A percentile compares a stretch with the other conserved stretches of the same genome.
Evolutionary conservation across 1,139 yeast genomes (phyloP).

Genomic region (Debaryomycetaceae sp.): DNA sequence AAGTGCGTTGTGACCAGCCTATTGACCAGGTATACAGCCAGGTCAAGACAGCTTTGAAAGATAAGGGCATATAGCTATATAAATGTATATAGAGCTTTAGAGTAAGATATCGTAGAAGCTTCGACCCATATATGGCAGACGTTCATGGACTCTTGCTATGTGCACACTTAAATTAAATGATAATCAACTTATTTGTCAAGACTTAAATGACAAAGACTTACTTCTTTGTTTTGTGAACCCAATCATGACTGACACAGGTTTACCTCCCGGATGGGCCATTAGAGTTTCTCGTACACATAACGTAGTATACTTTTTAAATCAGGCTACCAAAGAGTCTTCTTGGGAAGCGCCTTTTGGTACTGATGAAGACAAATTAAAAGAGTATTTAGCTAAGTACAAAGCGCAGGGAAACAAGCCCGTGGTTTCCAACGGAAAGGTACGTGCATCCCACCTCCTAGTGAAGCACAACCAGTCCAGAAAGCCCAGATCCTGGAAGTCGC

Average conservation of each 20-base stretch:
- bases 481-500: slow-evolving; percentile 88
- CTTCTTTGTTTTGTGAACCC: neutral
- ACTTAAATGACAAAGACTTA: no score
- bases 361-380: slow-evolving; percentile 56
- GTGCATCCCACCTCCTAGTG: slow-evolving; percentile 65
- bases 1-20: slow-evolving; percentile 72
- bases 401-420: slow-evolving; percentile 60
- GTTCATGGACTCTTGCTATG: no score
- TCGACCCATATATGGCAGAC: no score
- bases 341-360: slow-evolving; percentile 95
- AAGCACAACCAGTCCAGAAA: slow-evolving; percentile 83
- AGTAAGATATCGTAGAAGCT: no score
- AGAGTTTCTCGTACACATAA: slow-evolving; percentile 76
- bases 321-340: slow-evolving; percentile 65
- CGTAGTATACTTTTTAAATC: slow-evolving; percentile 78
- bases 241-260: slow-evolving; percentile 53
- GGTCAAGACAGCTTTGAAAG: slow-evolving; percentile 62
- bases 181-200: no score
- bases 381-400: slow-evolving; percentile 49
- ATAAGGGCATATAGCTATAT: slow-evolving; percentile 23
- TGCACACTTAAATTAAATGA: no score
- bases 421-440: slow-evolving; percentile 48
- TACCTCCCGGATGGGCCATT: slow-evolving; percentile 84
- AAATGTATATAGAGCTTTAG: neutral
- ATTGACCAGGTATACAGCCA: slow-evolving; percentile 76